Percentiles rank a stretch among this genome's conserved stretches.
phyloP scores from a whole-genome alignment of 139 green algal species.

The Tetraselmis chui region DNA sequence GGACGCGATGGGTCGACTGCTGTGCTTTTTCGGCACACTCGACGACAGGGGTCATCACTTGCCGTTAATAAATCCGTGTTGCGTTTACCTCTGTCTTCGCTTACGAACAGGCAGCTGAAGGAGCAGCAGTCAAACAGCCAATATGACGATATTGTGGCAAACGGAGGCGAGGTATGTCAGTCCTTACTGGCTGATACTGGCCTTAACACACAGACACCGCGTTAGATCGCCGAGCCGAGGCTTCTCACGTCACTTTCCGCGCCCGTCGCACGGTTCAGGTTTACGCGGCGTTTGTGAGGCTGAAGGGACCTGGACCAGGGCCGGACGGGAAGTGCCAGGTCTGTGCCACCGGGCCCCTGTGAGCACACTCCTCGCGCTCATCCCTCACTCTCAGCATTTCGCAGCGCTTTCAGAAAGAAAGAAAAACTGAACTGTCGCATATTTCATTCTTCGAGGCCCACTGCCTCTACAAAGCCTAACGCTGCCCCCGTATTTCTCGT shows the following conservation, averaged over 20 bases:
- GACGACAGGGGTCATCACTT: background rate
- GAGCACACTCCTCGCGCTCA: background rate
- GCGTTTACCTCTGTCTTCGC: background rate
- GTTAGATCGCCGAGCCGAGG: background rate
- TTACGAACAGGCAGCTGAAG: background rate
- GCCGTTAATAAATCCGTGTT: background rate
- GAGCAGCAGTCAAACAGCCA: background rate
- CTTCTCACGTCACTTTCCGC: background rate
- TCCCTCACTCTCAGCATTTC: no score
- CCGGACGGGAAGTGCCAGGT: slow-evolving; percentile 3
- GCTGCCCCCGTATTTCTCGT: no score
- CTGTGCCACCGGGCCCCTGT: background rate
- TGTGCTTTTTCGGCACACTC: no score
- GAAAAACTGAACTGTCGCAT: no score
- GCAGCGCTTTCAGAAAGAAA: no score
- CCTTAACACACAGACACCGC: background rate
- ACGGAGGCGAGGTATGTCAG: background rate
- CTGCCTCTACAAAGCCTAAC: no score
- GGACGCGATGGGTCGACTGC: no score
- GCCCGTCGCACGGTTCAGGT: no score
- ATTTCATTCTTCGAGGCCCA: no score
- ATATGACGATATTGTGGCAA: background rate
- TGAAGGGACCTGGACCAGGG: slow-evolving; percentile 5
- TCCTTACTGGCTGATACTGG: background rate
- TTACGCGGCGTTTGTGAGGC: slow-evolving; percentile 6